These are phyloP conservation scores for Cerioporus squamosus DNA, from an alignment of 1,284 basidiomycete species.

Conservation along the genomic window DNA sequence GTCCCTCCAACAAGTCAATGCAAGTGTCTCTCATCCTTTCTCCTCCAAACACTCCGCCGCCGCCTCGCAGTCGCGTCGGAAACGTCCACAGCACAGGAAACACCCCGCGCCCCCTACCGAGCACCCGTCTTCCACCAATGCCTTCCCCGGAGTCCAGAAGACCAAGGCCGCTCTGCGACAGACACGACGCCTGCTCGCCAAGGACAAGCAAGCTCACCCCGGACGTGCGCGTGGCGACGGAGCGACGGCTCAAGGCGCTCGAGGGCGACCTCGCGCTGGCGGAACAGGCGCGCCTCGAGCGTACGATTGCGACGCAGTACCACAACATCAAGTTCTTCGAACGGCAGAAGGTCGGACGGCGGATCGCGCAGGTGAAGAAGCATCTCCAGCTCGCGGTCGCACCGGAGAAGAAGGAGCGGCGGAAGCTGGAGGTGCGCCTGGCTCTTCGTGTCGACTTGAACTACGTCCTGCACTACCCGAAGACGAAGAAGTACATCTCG, in stretches of 20 bases:
- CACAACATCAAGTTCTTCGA: conserved; percentile 92
- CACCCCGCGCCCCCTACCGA: conserved; percentile 8
- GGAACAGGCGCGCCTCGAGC: conserved; percentile 65
- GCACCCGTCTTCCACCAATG: conserved; percentile 1
- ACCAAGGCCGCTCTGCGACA: conserved; percentile 81
- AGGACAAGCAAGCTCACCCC: conserved; percentile 83
- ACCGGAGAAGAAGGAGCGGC: conserved; percentile 40
- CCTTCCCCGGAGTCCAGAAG: conserved; percentile 70
- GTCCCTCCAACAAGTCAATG: too few relatives aligned
- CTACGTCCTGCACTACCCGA: conserved; percentile 86
- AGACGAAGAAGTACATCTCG: conserved; percentile 83
- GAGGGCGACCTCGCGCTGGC: conserved; percentile 76
- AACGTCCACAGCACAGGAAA: conserved; percentile 19
- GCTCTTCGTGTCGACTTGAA: conserved; percentile 82
- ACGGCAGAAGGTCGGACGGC: conserved; percentile 79
- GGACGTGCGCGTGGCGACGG: conserved; percentile 76
- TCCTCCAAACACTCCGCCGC: conserved; percentile 10
- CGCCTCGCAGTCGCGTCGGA: background rate
- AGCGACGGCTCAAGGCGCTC: conserved; percentile 74
- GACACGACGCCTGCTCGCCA: conserved; percentile 77
- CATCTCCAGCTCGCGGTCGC: conserved; percentile 42
- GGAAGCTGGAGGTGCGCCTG: conserved; percentile 54
- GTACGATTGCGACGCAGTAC: conserved; percentile 73
- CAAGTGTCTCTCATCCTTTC: conserved; percentile 11
- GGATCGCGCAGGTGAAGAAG: conserved; percentile 67